phyloP scores from a whole-genome alignment of 768 basidiomycete genomes.

The Lyophyllum semitale region DNA sequence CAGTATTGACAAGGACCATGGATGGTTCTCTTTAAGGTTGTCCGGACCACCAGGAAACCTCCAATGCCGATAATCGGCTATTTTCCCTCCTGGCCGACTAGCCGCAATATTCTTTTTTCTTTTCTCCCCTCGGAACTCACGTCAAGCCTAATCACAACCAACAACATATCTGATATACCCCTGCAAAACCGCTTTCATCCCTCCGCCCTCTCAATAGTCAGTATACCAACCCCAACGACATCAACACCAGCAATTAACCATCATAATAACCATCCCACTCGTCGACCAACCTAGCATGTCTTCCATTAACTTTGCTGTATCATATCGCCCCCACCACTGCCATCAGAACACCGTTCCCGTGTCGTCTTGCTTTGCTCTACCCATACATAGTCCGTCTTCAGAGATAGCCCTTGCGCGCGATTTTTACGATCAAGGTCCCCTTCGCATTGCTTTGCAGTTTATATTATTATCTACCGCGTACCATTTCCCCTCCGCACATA shows the following conservation, averaged over 20 bases:
- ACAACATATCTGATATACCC: background rate
- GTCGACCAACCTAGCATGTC: background rate
- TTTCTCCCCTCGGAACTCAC: background rate
- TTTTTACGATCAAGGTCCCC: background rate
- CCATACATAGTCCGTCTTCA: background rate
- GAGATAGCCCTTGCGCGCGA: background rate
- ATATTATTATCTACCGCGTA: background rate
- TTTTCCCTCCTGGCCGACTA: background rate
- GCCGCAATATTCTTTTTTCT: background rate
- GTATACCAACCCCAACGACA: background rate
- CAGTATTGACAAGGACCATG: constrained; percentile 5
- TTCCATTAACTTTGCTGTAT: constrained; percentile 1
- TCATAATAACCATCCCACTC: background rate
- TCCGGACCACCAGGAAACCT: constrained; percentile 7
- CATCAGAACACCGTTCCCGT: background rate
- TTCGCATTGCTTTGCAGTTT: constrained; percentile 2
- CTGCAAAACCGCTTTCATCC: background rate
- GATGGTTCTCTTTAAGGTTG: constrained; percentile 12
- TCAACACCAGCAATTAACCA: background rate
- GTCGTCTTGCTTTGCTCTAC: background rate
- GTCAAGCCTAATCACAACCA: background rate
- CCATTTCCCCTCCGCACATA: background rate
- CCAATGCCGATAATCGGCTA: background rate
- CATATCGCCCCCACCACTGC: background rate
- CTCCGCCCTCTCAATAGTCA: background rate